A percentile compares a stretch with the other conserved stretches of the same genome.
These are phyloP conservation scores for Avena insularis DNA, from an alignment of 176 grass and related monocot genomes.

Conservation along the genomic window DNA sequence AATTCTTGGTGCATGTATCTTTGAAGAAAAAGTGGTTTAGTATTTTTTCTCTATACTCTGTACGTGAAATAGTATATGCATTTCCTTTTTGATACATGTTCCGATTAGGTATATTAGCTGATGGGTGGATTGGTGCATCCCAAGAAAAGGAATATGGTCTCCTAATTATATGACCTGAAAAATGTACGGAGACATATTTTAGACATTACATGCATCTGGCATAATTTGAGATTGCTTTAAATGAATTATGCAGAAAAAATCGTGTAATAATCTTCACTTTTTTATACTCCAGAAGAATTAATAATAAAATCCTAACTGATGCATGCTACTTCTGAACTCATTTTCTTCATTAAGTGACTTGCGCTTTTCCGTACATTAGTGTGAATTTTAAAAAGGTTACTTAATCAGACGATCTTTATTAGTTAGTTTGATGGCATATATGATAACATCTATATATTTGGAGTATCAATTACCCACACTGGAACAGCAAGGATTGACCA, in stretches of 20 bases:
- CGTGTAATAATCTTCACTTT: not conserved
- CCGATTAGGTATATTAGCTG: not conserved
- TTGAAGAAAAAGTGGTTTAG: not conserved
- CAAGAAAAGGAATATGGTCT: not conserved
- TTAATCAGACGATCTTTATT: not conserved
- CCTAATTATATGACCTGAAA: slow-evolving; percentile 27
- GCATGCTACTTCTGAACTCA: not conserved
- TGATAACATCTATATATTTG: not conserved
- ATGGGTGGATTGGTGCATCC: not conserved
- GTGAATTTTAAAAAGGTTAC: not conserved
- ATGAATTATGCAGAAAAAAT: slow-evolving; percentile 23
- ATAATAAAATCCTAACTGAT: not conserved
- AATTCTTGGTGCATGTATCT: slow-evolving; percentile 15
- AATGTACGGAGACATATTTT: slow-evolving; percentile 21
- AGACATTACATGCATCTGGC: slow-evolving; percentile 16
- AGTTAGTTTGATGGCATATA: slow-evolving; percentile 7
- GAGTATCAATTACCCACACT: not conserved
- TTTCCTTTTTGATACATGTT: not conserved
- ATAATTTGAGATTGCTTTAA: slow-evolving; percentile 25
- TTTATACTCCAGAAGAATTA: not conserved
- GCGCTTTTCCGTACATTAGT: not conserved
- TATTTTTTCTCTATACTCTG: slow-evolving; percentile 10
- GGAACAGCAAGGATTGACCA: slow-evolving; percentile 15
- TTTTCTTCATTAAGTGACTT: slow-evolving; percentile 16
- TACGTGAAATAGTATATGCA: not conserved